Conservation (phyloP, 2,329 filamentous ascomycete genomes). For the Diaporthe aspalathi region DNA sequence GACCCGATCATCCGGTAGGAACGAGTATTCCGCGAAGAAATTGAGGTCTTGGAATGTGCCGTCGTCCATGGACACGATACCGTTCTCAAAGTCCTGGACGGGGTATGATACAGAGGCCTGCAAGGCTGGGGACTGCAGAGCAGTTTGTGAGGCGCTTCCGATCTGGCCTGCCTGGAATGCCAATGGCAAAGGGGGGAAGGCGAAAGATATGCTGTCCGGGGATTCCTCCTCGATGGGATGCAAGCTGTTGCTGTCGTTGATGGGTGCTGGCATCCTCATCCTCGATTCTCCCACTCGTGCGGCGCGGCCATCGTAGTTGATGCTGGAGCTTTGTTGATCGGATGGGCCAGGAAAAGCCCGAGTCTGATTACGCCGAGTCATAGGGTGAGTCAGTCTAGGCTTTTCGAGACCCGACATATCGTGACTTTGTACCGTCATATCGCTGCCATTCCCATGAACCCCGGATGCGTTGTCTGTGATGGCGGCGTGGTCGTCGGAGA, state of each 20-base stretch:
- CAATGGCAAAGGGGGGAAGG: conserved; percentile 49
- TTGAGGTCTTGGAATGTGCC: not conserved
- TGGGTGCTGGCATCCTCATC: too few relatives aligned
- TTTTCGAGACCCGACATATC: not conserved
- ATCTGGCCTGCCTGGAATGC: conserved; percentile 44
- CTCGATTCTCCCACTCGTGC: not conserved
- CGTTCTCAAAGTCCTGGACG: not conserved
- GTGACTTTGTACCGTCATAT: not conserved
- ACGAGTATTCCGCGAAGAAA: conserved; percentile 6
- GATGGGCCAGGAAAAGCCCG: not conserved
- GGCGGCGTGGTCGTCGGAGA: conserved; percentile 46
- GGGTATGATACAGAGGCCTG: not conserved
- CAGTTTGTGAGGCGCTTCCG: not conserved
- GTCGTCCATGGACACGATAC: not conserved
- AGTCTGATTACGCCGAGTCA: not conserved
- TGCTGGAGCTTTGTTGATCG: not conserved
- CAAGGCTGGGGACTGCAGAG: not conserved
- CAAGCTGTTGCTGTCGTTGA: not conserved
- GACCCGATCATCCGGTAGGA: not conserved
- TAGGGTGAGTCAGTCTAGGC: not conserved
- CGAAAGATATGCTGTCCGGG: conserved; percentile 48
- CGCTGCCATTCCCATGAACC: not conserved
- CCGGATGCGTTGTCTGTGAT: not conserved
- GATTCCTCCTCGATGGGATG: conserved; percentile 35
- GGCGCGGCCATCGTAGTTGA: not conserved